Evolutionary conservation across 2,329 filamentous ascomycete species (phyloP).

Genomic region (Ophiocordyceps sinensis): DNA sequence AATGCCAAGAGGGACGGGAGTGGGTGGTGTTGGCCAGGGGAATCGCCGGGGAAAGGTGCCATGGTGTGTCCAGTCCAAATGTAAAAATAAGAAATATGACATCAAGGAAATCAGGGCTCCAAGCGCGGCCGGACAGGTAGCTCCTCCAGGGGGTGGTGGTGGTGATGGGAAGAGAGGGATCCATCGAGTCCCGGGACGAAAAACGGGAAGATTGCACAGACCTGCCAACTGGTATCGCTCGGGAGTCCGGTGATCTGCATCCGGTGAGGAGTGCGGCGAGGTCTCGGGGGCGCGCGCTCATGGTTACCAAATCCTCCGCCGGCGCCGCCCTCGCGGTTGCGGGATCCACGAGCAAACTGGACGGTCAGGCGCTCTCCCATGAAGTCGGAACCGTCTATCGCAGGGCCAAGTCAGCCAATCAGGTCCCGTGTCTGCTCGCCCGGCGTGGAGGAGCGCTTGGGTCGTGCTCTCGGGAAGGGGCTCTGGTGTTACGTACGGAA

Average conservation of each 20-base stretch:
- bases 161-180: slow-evolving; percentile 13
- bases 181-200: slow-evolving; percentile 32
- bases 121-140: slow-evolving; percentile 6
- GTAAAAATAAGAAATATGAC: slow-evolving; percentile 1
- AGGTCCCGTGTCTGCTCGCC: background rate
- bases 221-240: slow-evolving; percentile 99
- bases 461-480: background rate
- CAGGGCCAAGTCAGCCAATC: background rate
- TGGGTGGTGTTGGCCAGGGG: slow-evolving; percentile 2
- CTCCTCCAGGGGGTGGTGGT: slow-evolving; percentile 12
- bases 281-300: slow-evolving; percentile 52
- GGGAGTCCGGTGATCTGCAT: slow-evolving; percentile 98
- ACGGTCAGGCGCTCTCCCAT: slow-evolving; percentile 97
- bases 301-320: slow-evolving; percentile 33
- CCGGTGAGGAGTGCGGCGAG: slow-evolving; percentile 84
- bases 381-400: slow-evolving; percentile 87
- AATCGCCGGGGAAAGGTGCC: slow-evolving; percentile 7
- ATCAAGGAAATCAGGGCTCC: slow-evolving; percentile 5
- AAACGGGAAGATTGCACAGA: slow-evolving; percentile 61
- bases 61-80: slow-evolving; percentile 11
- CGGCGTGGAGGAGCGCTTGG: background rate
- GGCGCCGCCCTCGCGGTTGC: slow-evolving; percentile 33
- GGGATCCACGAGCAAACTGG: slow-evolving; percentile 87
- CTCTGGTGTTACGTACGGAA: slow-evolving; percentile 39
- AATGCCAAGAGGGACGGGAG: background rate